Evolutionary conservation across 345 rosid genomes (phyloP), one percentile per base, ranked within the genome.

Genomic region (Populus euphratica): DNA sequence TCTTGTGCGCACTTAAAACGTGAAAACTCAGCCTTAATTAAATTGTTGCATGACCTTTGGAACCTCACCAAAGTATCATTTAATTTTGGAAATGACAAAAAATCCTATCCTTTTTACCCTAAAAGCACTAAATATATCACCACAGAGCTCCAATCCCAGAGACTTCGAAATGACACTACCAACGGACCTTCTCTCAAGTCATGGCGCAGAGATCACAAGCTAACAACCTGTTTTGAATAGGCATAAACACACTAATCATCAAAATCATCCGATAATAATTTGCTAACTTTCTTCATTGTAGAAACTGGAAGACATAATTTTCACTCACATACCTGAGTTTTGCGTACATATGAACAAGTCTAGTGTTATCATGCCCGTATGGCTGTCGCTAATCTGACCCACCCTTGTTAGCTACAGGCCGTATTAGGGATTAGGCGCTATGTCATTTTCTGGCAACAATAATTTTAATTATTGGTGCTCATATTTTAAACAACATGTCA

Each of bases 401-500:
- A 38, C 69, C 38, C n/a, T 38, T 41, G 35, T 12, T 59, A 4
- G 64, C 64, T 1, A 10, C 64, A 5, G 39, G 7, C 74, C 20
- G 17, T 47, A 47, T 47, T 13, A 14, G 50, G 50, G n/a, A 6
- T 59, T 43, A 20, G 68, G 65, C 83, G 8, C 23, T 2, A 0
- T 6, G 79, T 77, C 79, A 29, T 56, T 77, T 70, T 80, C 81
- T 27, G 0, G 2, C 68, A 73, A 65, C 44, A 52, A 49, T 68
- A 47, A 38, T 62, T 43, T 65, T 17, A 68, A 65, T 65, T 8
- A 49, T 38, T 31, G 29, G 29, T 74, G 39, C 61, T 39, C 63
- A 8, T 23, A 56, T 23, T 21, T 39, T 41, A 70, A 5, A 69
- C 5, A 52, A 52, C 6, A 3, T 29, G 5, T 7, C 12, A 6